Conservation (phyloP, 2,329 filamentous ascomycete genomes). For the Plenodomus lindquistii region DNA sequence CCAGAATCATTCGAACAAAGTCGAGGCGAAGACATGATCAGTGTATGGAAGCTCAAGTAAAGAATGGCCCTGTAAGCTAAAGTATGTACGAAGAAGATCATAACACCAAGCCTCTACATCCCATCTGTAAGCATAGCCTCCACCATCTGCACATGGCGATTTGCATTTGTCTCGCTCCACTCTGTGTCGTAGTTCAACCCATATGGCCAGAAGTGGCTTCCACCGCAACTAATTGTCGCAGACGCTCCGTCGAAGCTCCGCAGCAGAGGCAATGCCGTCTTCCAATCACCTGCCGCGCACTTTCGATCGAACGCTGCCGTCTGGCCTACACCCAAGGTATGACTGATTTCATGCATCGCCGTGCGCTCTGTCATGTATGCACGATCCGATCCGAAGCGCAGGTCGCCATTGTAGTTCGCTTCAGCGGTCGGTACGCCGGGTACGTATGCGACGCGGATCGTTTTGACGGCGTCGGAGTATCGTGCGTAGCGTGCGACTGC, state of each 20-base stretch:
- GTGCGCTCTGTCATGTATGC: constrained; percentile 42
- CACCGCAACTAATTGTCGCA: constrained; percentile 40
- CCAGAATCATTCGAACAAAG: constrained; percentile 20
- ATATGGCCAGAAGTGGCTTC: constrained; percentile 41
- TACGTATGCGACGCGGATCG: constrained; percentile 33
- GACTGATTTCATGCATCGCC: constrained; percentile 41
- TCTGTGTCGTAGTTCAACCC: constrained; percentile 42
- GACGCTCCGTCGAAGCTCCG: constrained; percentile 33
- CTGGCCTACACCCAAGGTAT: constrained; percentile 40
- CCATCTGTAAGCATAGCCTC: constrained; percentile 41
- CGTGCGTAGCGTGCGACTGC: constrained; percentile 32
- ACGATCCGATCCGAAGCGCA: constrained; percentile 39
- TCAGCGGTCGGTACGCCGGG: constrained; percentile 41
- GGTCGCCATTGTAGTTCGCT: constrained; percentile 40
- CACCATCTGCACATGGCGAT: constrained; percentile 39
- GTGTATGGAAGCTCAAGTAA: constrained; percentile 18
- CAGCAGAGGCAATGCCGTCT: constrained; percentile 37
- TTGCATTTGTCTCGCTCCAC: constrained; percentile 41
- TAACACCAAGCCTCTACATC: constrained; percentile 15
- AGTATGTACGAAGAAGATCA: background rate
- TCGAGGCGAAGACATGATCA: constrained; percentile 19
- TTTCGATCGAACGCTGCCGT: constrained; percentile 35
- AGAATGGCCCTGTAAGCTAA: background rate
- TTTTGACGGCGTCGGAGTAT: constrained; percentile 29
- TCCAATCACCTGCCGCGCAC: constrained; percentile 37